Base-by-base conservation (phyloP, 2,329 filamentous ascomycete species). In the Aspergillus uvarum region DNA sequence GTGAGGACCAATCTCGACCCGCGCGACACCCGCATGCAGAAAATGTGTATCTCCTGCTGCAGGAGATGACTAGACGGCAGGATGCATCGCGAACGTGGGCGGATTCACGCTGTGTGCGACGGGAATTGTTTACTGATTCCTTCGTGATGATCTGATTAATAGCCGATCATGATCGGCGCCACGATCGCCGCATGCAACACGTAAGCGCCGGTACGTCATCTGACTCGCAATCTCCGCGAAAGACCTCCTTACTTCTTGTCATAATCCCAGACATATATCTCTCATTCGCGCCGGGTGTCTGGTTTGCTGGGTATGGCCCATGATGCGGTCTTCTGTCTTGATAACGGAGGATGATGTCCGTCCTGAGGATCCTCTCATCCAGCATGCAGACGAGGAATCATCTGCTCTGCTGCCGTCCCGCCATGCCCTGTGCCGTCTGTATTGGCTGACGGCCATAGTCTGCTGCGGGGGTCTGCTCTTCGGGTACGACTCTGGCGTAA, bases 371-470 rank as follows among this genome's bases (percentile, higher is more conserved):
- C 38, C 38, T 69, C 4, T 57, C 51, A 29, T 65, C 3, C 66
- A 69, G 47, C 31, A 65, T 26, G 58, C 64, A 29, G 54, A 51
- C 19, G 47, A 57, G 16, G 32, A 50, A 29, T 22, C 58, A 24
- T 47, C n/a, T 35, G 29, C 52, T 32, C 22, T 44, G 52, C 52
- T 31, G 12, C 47, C 42, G 26, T 24, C 26, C n/a, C 48, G 48
- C 50, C 68, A 68, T 22, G 80, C 80, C 24, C 77, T 71, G 56
- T 64, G 81, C 35, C 74, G 82, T 58, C 80, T 81, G 31, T 85
- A 83, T 67, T 84, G 78, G 77, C 75, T 85, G 10, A 81, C 80
- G 2, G 73, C 73, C 1, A 78, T 84, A 3, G 78, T 83, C 12
- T 85, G 81, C 64, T 79, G 82, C 63, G 82, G 81, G 6, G 82